These are phyloP conservation scores for Aspergillus transmontanensis DNA, from an alignment of 2,329 filamentous ascomycete genomes.

Conservation along the genomic window DNA sequence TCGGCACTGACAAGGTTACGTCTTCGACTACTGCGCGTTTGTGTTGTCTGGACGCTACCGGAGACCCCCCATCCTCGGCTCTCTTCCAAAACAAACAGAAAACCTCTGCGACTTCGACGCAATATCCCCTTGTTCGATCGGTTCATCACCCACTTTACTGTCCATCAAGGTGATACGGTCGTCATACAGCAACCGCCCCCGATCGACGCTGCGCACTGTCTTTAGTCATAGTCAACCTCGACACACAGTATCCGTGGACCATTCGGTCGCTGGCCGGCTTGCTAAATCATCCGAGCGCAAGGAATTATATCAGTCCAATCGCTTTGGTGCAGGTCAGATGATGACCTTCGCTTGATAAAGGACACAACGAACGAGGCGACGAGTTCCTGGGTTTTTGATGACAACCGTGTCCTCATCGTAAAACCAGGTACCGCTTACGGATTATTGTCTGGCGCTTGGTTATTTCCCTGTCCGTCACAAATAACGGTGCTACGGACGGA, in stretches of 20 bases:
- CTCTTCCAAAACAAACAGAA: conserved; percentile 8
- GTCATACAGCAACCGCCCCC: background rate
- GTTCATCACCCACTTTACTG: background rate
- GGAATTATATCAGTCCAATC: conserved; percentile 4
- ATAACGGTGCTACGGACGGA: conserved; percentile 12
- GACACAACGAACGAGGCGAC: conserved; percentile 28
- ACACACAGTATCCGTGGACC: conserved; percentile 6
- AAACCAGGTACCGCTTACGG: conserved; percentile 9
- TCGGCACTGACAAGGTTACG: conserved; percentile 18
- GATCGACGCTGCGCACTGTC: conserved; percentile 14
- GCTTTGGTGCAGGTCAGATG: conserved; percentile 23
- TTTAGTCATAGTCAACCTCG: conserved; percentile 15
- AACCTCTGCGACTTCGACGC: background rate
- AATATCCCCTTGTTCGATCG: background rate
- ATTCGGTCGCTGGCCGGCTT: conserved; percentile 37
- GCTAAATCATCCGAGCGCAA: conserved; percentile 10
- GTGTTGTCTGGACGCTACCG: conserved; percentile 20
- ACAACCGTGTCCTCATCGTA: conserved; percentile 25
- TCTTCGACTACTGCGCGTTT: conserved; percentile 22
- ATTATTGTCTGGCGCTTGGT: background rate
- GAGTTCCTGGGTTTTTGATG: conserved; percentile 23
- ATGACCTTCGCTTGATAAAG: conserved; percentile 31
- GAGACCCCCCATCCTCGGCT: conserved; percentile 6
- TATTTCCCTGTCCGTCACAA: conserved; percentile 15
- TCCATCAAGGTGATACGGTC: background rate